phyloP scores from a whole-genome alignment of 495 filamentous ascomycete species.

The Aspergillus hancockii region DNA sequence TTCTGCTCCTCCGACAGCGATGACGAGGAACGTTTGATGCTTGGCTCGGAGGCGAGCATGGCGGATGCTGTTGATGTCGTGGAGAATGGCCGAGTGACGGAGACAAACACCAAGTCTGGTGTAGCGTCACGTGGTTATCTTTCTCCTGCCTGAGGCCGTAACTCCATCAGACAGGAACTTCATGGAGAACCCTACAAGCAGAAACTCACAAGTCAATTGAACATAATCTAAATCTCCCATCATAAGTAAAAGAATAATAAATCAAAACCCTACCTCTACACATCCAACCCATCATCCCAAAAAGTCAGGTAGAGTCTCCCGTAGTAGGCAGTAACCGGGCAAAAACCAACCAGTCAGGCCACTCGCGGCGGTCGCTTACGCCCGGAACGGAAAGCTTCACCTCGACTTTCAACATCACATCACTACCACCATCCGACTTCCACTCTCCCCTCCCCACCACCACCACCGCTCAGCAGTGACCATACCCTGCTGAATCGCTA shows the following conservation, averaged over 20 bases:
- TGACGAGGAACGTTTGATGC: conserved; percentile 47
- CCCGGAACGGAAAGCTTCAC: conserved; percentile 45
- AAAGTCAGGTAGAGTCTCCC: too few species aligned
- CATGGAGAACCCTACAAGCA: too few species aligned
- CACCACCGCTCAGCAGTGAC: conserved; percentile 11
- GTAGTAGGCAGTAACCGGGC: neutral
- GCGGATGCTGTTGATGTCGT: conserved; percentile 18
- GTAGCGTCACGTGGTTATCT: conserved; percentile 12
- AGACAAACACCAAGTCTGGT: conserved; percentile 13
- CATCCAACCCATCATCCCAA: neutral
- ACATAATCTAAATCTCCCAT: too few species aligned
- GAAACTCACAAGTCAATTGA: too few species aligned
- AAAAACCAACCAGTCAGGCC: conserved; percentile 21
- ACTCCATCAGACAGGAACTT: too few species aligned
- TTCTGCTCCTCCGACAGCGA: conserved; percentile 22
- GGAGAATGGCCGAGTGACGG: conserved; percentile 2
- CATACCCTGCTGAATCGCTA: conserved; percentile 19
- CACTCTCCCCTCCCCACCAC: conserved; percentile 27
- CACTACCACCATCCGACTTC: conserved; percentile 20
- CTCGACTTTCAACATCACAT: conserved; percentile 35
- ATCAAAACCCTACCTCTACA: neutral
- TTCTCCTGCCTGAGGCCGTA: conserved; percentile 20
- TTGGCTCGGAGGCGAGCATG: conserved; percentile 36
- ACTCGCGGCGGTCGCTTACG: conserved; percentile 39
- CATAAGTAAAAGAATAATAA: neutral